A percentile compares a stretch with the other conserved stretches of the same genome.
phyloP scores from a whole-genome alignment of 192 early-diverging fungal genomes.

The Helicostylum pulchrum region DNA sequence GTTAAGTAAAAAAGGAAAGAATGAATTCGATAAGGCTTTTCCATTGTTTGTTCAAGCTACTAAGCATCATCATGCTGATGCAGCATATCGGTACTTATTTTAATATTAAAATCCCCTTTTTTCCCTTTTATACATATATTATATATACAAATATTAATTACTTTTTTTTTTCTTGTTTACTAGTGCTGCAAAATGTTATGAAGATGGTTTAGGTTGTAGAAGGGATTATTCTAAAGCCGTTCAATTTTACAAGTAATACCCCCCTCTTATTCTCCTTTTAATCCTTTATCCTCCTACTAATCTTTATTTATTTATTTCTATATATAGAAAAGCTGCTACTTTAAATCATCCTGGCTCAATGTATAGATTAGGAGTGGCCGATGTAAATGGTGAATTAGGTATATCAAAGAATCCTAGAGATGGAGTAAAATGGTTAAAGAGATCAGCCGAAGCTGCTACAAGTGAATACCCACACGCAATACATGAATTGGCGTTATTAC shows the following conservation, averaged over 20 bases:
- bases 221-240: conserved; percentile 58
- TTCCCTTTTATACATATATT: background rate
- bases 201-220: conserved; percentile 61
- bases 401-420: conserved; percentile 52
- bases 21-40: conserved; percentile 70
- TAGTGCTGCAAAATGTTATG: conserved; percentile 58
- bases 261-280: background rate
- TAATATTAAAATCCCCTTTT: background rate
- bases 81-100: conserved; percentile 50
- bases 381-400: conserved; percentile 58
- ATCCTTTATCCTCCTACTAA: too few relatives aligned
- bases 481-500: conserved; percentile 56
- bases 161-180: background rate
- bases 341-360: conserved; percentile 65
- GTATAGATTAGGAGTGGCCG: conserved; percentile 61
- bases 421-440: conserved; percentile 60
- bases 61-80: conserved; percentile 65
- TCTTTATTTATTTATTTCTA: background rate
- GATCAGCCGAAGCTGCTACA: conserved; percentile 55
- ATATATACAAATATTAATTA: background rate
- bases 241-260: conserved; percentile 64
- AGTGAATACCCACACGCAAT: conserved; percentile 58
- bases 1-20: conserved; percentile 54
- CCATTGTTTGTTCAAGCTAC: conserved; percentile 66
- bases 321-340: conserved; percentile 60